These are phyloP conservation scores for Talaromyces albobiverticillius DNA, from an alignment of 2,329 filamentous ascomycete genomes.

Conservation along the genomic window DNA sequence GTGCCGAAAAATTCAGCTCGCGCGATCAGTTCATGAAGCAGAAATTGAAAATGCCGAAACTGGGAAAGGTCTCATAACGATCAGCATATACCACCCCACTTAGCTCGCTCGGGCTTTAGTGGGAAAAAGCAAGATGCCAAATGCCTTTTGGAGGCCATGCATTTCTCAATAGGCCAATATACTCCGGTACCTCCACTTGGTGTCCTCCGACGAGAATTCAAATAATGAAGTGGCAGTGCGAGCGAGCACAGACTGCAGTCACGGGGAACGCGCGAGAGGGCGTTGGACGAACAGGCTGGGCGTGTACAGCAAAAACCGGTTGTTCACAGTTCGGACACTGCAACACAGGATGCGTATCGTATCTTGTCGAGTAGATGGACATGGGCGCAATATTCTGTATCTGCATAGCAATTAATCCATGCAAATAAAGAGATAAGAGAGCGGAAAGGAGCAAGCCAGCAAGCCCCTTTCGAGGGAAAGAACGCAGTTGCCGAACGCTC, in stretches of 20 bases:
- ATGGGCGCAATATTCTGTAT: no score
- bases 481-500: not conserved
- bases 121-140: not conserved
- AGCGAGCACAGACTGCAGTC: no score
- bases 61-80: slow-evolving; percentile 10
- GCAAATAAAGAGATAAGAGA: not conserved
- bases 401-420: no score
- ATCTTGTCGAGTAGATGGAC: no score
- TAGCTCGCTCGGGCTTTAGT: not conserved
- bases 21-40: not conserved
- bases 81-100: slow-evolving; percentile 7
- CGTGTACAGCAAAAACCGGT: no score
- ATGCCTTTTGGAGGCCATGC: not conserved
- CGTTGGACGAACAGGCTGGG: no score
- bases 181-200: not conserved
- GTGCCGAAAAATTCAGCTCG: slow-evolving; percentile 1
- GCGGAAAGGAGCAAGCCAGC: no score
- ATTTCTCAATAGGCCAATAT: not conserved
- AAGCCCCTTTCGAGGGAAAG: not conserved
- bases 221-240: no score
- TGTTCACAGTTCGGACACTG: no score
- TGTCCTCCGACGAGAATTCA: not conserved
- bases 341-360: no score
- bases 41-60: slow-evolving; percentile 9
- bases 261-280: no score